Base-by-base conservation (phyloP, 345 rosid species). In the Carallia pectinifolia region DNA sequence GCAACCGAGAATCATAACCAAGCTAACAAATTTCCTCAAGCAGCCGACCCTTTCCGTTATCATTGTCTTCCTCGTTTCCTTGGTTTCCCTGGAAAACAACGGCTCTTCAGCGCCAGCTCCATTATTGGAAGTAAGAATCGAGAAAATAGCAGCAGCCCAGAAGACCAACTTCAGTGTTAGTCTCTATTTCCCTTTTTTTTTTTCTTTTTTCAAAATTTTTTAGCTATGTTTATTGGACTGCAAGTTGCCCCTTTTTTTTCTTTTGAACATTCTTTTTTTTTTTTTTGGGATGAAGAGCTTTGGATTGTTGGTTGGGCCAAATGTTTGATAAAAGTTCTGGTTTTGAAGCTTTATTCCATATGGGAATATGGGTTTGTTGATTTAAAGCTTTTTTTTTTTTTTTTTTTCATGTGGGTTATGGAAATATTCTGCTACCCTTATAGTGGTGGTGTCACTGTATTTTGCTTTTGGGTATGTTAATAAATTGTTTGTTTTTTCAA, bases 81-180 rank as follows among this genome's bases (percentile, higher is more conserved):
- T 8, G 74, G 33, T 56, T 64, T 52, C 0, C 55, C 18, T 8
- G 74, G 53, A 29, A 60, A 64, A 13, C 64, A 36, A 66, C 70
- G 81, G 56, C 64, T 61, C n/a, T 68, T 65, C 5, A 50, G 64
- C 61, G 39, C 71, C 50, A 2, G 17, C 39, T 33, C 62, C 62
- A 64, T 37, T 16, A 15, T 44, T 69, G 38, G 30, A 52, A 67
- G 31, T 34, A 37, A 61, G 52, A 65, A 29, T n/a, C 33, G 36
- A 13, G 64, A 36, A 52, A 58, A 64, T 6, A 54, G 23, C 5
- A n/a, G 23, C 31, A 12, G 27, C 12, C 70, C 67, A 74, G 66
- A 66, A 64, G 76, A 75, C 77, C 64, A 64, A 17, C 44, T 70
- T 70, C 76, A 74, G 0, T 68, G 93, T 83, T 77, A 74, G 37